Conservation (phyloP, 2,329 filamentous ascomycete genomes). For the Apiospora pterosperma region DNA sequence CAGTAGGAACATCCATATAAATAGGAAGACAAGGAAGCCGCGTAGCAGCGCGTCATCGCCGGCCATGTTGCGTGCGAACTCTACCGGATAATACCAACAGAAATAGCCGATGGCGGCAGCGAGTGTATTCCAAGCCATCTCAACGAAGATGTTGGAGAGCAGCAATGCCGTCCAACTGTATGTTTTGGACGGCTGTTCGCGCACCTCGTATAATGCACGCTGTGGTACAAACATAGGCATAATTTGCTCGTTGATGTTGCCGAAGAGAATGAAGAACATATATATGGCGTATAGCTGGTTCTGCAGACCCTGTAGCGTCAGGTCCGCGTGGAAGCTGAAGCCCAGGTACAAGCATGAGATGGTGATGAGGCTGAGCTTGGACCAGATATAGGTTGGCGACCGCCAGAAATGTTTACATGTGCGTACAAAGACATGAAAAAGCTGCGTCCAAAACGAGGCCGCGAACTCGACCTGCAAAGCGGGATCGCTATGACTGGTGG, state of each 20-base stretch:
- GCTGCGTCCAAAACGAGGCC: constrained; percentile 66
- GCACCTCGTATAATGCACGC: constrained; percentile 77
- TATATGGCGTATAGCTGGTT: constrained; percentile 87
- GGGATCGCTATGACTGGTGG: constrained; percentile 36
- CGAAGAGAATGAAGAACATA: constrained; percentile 79
- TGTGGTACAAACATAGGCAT: constrained; percentile 87
- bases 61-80: constrained; percentile 30
- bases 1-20: constrained; percentile 71
- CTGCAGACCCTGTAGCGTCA: constrained; percentile 73
- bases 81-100: constrained; percentile 63
- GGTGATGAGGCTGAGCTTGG: constrained; percentile 61
- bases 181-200: constrained; percentile 78
- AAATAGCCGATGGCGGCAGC: constrained; percentile 83
- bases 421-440: constrained; percentile 64
- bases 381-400: constrained; percentile 84
- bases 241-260: constrained; percentile 72
- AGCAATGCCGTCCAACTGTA: constrained; percentile 72
- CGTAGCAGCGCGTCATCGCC: neutral
- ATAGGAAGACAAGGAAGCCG: constrained; percentile 66
- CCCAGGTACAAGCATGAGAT: constrained; percentile 63
- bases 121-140: constrained; percentile 65
- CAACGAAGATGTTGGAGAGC: constrained; percentile 75
- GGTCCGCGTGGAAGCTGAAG: constrained; percentile 71
- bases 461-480: constrained; percentile 67
- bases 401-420: constrained; percentile 94